Evolutionary conservation across 345 rosid species (phyloP), one percentile per base, ranked within the genome.

Genomic region (Salix udensis): DNA sequence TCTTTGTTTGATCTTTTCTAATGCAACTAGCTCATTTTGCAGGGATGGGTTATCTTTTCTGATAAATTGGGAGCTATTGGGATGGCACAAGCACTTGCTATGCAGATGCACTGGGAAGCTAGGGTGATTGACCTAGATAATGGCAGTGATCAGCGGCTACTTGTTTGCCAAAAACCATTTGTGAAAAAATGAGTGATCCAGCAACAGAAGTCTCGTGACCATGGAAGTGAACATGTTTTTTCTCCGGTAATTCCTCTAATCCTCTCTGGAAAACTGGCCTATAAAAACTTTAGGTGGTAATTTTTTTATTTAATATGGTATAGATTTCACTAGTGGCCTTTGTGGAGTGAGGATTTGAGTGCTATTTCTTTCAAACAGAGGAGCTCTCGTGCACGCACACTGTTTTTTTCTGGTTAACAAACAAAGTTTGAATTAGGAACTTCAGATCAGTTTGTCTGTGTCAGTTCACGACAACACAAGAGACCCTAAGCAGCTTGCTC

Each of bases 101-200:
- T 95, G 30, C 89, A 91, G 77, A 84, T 94, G 21, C 90, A 91
- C n/a, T 96, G 98, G 99, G 98, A 96, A 90, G 98, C 98, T 80
- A 86, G 99, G 78, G 94, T 94, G 81, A 92, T 94, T 19, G 97
- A 91, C 87, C 89, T 91, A 76, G 97, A 96, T 80, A 95, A 92
- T 76, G 99, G 98, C 75, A 91, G 93, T 68, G 98, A 96, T 82
- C 94, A 96, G 82, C 88, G 98, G 65, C 90, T 94, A 71, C 98
- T 96, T 52, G 97, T 96, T 82, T 94, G 98, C 86, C 97, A 94
- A 81, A 94, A 94, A 79, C 99, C 92, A 21, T 94, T 94, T 73
- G 77, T 92, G 80, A 91, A 76, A 80, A 96, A 92, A 79, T 96
- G 86, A 92, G 79, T 72, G 78, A 65, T 85, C 70, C 67, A 62